Evolutionary conservation across 129 eudicot genomes (phyloP).

Genomic region (Centrapalus pauciflorus): DNA sequence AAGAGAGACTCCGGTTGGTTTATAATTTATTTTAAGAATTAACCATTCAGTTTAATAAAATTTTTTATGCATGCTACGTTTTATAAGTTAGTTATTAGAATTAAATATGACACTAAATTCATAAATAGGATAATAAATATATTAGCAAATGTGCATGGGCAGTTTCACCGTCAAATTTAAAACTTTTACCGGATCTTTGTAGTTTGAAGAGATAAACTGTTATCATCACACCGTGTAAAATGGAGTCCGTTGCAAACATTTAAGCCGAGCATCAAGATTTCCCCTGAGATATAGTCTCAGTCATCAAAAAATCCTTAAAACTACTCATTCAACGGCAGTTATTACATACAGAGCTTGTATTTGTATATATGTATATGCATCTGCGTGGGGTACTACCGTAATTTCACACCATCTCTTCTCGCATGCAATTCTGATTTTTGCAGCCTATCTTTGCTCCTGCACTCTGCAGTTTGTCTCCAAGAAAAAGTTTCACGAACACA

Average conservation of each 20-base stretch:
- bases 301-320: neutral
- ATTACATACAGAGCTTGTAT: neutral
- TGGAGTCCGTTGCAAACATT: neutral
- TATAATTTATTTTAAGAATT: too few relatives aligned
- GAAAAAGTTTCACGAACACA: conserved; percentile 19
- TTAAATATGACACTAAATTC: too few relatives aligned
- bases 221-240: neutral
- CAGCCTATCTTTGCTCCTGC: conserved; percentile 27
- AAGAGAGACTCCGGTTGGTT: too few relatives aligned
- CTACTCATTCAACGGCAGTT: conserved; percentile 7
- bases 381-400: conserved; percentile 15
- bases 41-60: too few relatives aligned
- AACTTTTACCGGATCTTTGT: conserved; percentile 4
- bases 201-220: too few relatives aligned
- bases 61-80: too few relatives aligned
- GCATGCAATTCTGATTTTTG: conserved; percentile 25
- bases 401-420: conserved; percentile 5
- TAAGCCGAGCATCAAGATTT: conserved; percentile 1
- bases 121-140: too few relatives aligned
- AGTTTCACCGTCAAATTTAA: too few relatives aligned
- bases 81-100: too few relatives aligned
- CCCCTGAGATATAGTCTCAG: neutral
- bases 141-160: too few relatives aligned
- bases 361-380: neutral
- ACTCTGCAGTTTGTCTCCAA: conserved; percentile 26